Base-by-base conservation (phyloP, 441 rosid species). In the Rhodomyrtus psidioides region DNA sequence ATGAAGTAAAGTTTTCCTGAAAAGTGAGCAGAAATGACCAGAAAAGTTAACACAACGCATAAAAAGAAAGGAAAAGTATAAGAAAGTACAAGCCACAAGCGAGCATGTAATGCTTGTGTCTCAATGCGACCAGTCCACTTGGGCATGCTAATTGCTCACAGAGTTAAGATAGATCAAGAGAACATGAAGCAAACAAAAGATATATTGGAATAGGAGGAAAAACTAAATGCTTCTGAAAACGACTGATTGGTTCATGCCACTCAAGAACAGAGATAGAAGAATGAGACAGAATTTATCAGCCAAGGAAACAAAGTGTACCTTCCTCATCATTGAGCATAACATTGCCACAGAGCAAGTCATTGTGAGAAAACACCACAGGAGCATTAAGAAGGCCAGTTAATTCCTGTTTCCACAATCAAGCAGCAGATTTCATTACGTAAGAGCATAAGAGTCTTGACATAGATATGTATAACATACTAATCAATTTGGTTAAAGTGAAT, bases 261-360 rank as follows among this genome's bases (percentile, higher is more conserved):
- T 53, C 39, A 23, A 27, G 42, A 60, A 65, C 51, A 51, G 27
- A 59, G 46, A 58, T 55, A n/a, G 55, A 55, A 14, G 39, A 70
- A 39, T 39, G n/a, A 39, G 44, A 34, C 16, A 34, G 65, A 85
- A 30, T 24, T 51, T 65, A 65, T 19, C 49, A 86, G 59, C 76
- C 14, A 7, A 54, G 21, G 83, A 75, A 74, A 58, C 46, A 21
- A 30, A 53, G 34, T 84, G 81, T 84, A 96, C 99, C 99, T 94
- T 95, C 93, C 65, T 93, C 97, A 23, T 94, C 99, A 82, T 95
- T 95, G 42, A 93, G 88, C 99, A 97, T 97, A 84, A 97, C 84
- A 88, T 97, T 97, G 88, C 99, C 99, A 19, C 97, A 95, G 57
- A 97, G 98, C 90, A 97, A 92, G 93, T 97, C 99, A 84, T 96